Base-by-base conservation (phyloP, 2,329 filamentous ascomycete species). In the Xylaria sp. region DNA sequence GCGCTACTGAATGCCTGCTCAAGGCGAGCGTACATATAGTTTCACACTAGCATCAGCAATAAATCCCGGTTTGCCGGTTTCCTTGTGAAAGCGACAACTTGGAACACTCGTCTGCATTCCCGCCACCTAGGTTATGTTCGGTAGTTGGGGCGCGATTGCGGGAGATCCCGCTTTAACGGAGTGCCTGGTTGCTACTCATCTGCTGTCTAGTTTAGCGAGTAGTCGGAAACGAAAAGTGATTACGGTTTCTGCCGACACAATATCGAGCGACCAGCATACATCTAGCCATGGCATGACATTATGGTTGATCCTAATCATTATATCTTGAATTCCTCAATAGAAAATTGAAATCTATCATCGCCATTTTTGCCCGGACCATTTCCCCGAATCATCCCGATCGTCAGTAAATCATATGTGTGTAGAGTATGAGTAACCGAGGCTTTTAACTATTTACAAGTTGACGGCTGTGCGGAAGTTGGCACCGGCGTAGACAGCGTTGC, bases 401-500 rank as follows among this genome's bases (percentile, higher is more conserved):
- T 72, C 58, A 69, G 53, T 54, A 61, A 60, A 63, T 66, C 66
- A 72, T 60, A 60, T 51, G 51, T 10, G 11, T 55, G n/a, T 23
- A 46, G 43, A 41, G 55, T 63, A 40, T 60, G 29, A 61, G 21
- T 54, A 54, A 63, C 54, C 58, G 44, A 65, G 63, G 49, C 8
- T 63, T 61, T 31, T 38, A 49, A 31, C 49, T 54, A 58, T 46
- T 88, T 92, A 96, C 81, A 97, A 80, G 84, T 91, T 93, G 75
- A 97, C 90, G 67, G 94, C 83, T 72, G 82, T 93, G 84, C 94
- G 91, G 92, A 98, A 99, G 77, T 92, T 93, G 76, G 85, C 82
- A 72, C 95, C 95, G 72, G 94, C 93, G 78, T 94, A 99, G 81
- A 98, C 77, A 72, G 94, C 95, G 74, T 95, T 90, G 74, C 88